Evolutionary conservation across 2,329 filamentous ascomycete genomes (phyloP).

Genomic region (Alternaria arbusti): DNA sequence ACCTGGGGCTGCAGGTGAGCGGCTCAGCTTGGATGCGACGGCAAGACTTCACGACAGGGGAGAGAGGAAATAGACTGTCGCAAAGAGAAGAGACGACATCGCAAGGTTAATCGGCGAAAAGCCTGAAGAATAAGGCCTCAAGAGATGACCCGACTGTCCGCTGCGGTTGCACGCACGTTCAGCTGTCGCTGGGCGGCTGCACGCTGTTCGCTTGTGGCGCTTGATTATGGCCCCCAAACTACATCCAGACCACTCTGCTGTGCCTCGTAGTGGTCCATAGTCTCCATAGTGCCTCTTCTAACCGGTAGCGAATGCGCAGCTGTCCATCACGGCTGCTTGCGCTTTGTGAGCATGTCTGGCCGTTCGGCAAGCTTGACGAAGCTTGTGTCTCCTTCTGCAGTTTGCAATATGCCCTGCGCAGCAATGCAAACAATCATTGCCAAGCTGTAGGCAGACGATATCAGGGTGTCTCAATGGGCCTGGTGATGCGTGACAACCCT

Average conservation of each 20-base stretch:
- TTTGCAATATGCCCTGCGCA: not conserved
- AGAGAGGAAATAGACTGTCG: not conserved
- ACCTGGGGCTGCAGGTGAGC: slow-evolving; percentile 3
- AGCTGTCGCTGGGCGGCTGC: slow-evolving; percentile 13
- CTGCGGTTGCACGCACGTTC: slow-evolving; percentile 7
- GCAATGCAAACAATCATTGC: not conserved
- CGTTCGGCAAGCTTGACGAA: not conserved
- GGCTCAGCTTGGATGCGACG: not conserved
- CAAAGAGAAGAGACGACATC: not conserved
- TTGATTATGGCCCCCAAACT: slow-evolving; percentile 9
- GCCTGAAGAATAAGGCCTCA: slow-evolving; percentile 5
- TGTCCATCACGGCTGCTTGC: not conserved
- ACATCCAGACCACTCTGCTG: slow-evolving; percentile 3
- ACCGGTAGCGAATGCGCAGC: not conserved
- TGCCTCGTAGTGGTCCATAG: not conserved
- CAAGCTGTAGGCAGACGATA: not conserved
- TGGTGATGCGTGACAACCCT: not conserved
- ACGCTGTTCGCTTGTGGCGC: slow-evolving; percentile 17
- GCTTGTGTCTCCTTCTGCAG: not conserved
- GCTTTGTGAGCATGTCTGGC: slow-evolving; percentile 3
- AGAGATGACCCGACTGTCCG: not conserved
- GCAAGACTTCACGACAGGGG: not conserved
- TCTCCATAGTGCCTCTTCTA: not conserved
- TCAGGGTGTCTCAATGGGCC: not conserved
- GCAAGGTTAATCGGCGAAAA: not conserved